Conservation (phyloP, 2,329 filamentous ascomycete species). For the Emmonsiellopsis sp. region DNA sequence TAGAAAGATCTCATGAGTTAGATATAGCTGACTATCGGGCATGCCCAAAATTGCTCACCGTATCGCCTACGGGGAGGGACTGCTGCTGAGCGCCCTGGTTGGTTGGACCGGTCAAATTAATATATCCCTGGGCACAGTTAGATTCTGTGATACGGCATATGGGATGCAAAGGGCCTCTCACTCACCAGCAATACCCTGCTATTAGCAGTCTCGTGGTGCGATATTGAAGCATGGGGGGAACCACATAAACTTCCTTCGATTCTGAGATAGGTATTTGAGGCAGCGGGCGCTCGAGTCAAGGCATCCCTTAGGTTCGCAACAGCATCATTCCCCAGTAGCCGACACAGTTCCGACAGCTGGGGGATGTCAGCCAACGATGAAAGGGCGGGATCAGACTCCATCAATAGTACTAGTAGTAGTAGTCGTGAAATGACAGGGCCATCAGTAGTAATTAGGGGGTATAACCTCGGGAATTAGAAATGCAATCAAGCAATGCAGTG, state of each 20-base stretch:
- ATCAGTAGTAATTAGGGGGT: not conserved
- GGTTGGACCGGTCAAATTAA: not conserved
- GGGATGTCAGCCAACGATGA: not conserved
- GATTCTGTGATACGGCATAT: not conserved
- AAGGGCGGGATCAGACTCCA: not conserved
- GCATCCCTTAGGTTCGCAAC: not conserved
- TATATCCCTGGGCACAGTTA: not conserved
- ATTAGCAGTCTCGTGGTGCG: not conserved
- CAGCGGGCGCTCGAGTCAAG: not conserved
- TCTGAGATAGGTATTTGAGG: not conserved
- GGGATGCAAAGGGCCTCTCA: not conserved
- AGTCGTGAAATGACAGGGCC: not conserved
- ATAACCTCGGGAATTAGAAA: too few species aligned
- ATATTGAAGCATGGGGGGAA: not conserved
- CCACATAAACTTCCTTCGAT: constrained; percentile 1
- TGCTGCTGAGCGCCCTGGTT: not conserved
- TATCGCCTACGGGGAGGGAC: not conserved
- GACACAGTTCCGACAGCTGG: not conserved
- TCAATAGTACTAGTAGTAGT: not conserved
- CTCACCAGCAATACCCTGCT: constrained; percentile 2
- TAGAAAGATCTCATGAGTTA: too few species aligned
- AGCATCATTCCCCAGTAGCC: not conserved
- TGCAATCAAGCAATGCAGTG: too few species aligned
- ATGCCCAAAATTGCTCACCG: not conserved
- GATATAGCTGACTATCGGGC: too few species aligned